Percentiles rank a stretch among this genome's conserved stretches.
Evolutionary conservation across 495 filamentous ascomycete species (phyloP).

Genomic region (Pseudevernia furfuracea): DNA sequence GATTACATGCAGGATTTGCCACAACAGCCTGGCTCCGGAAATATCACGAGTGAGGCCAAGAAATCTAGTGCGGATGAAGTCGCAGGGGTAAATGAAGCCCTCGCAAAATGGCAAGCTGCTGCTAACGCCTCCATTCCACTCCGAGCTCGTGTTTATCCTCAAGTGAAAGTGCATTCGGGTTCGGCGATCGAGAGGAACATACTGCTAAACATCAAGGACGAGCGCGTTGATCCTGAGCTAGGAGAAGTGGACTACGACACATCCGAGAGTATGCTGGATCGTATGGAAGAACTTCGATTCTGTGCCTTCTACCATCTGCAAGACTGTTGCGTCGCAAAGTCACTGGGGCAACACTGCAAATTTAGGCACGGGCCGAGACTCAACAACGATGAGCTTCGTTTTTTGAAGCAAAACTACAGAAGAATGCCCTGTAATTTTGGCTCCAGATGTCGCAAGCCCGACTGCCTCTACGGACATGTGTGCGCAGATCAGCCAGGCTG

Average conservation of each 20-base stretch:
- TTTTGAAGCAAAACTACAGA: background rate
- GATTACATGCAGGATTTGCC: background rate
- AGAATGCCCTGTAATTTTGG: background rate
- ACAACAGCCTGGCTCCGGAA: background rate
- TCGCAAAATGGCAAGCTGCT: background rate
- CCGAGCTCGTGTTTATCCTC: background rate
- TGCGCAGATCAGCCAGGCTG: conserved; percentile 10
- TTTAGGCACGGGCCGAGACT: conserved; percentile 8
- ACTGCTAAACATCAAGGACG: conserved; percentile 39
- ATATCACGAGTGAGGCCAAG: background rate
- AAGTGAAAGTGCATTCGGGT: conserved; percentile 12
- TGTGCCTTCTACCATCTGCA: conserved; percentile 35
- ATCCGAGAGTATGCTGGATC: conserved; percentile 32
- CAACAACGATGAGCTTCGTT: background rate
- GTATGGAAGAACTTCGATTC: conserved; percentile 32
- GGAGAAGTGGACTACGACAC: conserved; percentile 28
- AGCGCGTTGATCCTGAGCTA: conserved; percentile 38
- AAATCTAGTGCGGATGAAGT: background rate
- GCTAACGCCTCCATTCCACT: background rate
- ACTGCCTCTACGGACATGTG: conserved; percentile 9
- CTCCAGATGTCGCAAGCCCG: background rate
- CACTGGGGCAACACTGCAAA: background rate
- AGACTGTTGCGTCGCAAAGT: background rate
- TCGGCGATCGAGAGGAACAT: conserved; percentile 30
- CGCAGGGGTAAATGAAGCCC: background rate